These are phyloP conservation scores for Sodiomyces alkalinus DNA, from an alignment of 2,329 filamentous ascomycete genomes.

Conservation along the genomic window DNA sequence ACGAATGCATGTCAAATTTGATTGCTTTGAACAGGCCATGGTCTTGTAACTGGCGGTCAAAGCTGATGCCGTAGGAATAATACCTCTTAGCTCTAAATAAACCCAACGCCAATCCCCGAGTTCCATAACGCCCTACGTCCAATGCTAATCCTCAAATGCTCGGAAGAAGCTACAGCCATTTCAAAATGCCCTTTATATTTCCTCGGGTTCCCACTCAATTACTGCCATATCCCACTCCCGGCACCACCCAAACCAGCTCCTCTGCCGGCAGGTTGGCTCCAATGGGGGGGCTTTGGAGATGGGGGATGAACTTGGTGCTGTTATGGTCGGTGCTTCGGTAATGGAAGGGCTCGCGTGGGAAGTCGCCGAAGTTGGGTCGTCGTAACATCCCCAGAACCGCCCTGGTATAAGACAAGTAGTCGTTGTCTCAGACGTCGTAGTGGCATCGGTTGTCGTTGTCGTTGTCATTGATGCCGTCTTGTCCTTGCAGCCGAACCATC, in stretches of 20 bases:
- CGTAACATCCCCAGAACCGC: slow-evolving; percentile 39
- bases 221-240: slow-evolving; percentile 16
- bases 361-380: slow-evolving; percentile 17
- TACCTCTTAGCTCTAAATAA: no score
- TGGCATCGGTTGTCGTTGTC: slow-evolving; percentile 15
- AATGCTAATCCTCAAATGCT: slow-evolving; percentile 4
- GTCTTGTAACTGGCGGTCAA: no score
- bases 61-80: no score
- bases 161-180: neutral
- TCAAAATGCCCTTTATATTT: slow-evolving; percentile 4
- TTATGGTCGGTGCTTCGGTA: slow-evolving; percentile 16
- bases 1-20: no score
- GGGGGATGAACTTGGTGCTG: no score
- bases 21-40: no score
- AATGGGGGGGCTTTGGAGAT: slow-evolving; percentile 11
- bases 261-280: slow-evolving; percentile 17
- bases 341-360: slow-evolving; percentile 12
- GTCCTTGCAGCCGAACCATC: slow-evolving; percentile 54
- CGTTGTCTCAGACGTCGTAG: slow-evolving; percentile 11
- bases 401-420: slow-evolving; percentile 36
- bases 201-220: slow-evolving; percentile 7
- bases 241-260: slow-evolving; percentile 27
- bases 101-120: no score
- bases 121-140: slow-evolving; percentile 16
- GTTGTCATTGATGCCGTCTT: no score